phyloP scores from a whole-genome alignment of 2,329 filamentous ascomycete genomes.

The Colletotrichum abscissum region DNA sequence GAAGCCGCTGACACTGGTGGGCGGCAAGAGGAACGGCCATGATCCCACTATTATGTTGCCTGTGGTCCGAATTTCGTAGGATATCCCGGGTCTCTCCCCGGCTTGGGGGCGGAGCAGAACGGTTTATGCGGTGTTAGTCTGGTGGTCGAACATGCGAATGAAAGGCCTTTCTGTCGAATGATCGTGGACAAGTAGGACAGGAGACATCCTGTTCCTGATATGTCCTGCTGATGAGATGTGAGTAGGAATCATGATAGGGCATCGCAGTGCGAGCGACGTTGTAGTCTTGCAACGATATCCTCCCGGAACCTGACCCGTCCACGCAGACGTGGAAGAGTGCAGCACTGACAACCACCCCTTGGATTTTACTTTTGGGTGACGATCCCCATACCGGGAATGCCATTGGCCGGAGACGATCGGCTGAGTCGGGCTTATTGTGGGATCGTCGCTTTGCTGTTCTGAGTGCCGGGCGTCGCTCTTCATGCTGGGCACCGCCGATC shows the following conservation, averaged over 20 bases:
- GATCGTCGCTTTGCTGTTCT: constrained; percentile 22
- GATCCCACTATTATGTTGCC: constrained; percentile 20
- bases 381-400: constrained; percentile 14
- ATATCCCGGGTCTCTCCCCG: not conserved
- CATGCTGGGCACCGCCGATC: constrained; percentile 30
- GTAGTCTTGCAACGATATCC: not conserved
- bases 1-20: not conserved
- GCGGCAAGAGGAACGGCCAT: constrained; percentile 6
- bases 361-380: constrained; percentile 13
- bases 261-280: not conserved
- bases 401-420: constrained; percentile 23
- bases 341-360: constrained; percentile 5
- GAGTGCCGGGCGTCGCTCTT: constrained; percentile 19
- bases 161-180: not conserved
- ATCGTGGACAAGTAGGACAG: not conserved
- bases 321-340: not conserved
- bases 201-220: constrained; percentile 23
- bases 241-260: constrained; percentile 8
- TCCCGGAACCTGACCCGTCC: constrained; percentile 4
- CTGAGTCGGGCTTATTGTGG: constrained; percentile 32
- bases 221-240: constrained; percentile 8
- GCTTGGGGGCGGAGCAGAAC: not conserved
- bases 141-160: not conserved
- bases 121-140: not conserved
- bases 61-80: not conserved